Base-by-base conservation (phyloP, 345 rosid genomes). In the Eucalyptus polybractea region DNA sequence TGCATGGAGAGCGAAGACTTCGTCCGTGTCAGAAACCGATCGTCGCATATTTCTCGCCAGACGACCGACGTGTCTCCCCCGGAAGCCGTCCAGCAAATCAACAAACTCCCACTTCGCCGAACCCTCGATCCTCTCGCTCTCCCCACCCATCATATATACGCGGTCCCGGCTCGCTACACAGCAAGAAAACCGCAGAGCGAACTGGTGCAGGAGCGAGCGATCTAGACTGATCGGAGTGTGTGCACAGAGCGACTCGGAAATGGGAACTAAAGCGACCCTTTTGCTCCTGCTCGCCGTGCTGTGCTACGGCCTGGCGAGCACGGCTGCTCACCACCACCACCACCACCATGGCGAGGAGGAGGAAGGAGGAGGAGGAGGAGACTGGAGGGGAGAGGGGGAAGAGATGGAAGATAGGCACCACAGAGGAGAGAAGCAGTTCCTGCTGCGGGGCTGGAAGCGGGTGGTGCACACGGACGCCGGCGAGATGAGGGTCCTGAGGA, bases 391-490 rank as follows among this genome's bases (percentile, higher is more conserved):
- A 14, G 58, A 51, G 17, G 54, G 89, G 65, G n/a, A 86, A 42
- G 60, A 88, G 76, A 44, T 88, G 65, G 86, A 89, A 87, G 80
- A 53, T 83, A 10, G 62, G 86, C 15, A 50, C 51, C 51, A 13
- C 4, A 80, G 51, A 9, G 92, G 91, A 45, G 90, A n/a, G 54
- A 93, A 91, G 10, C 4, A 44, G 93, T 97, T 97, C 90, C 88
- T 97, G 92, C 89, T 96, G 95, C 95, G 88, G 86, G 90, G 95
- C 58, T 91, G 94, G 47, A 94, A 76, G 90, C 93, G 86, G 21
- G 96, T 98, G 90, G 89, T 97, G 86, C 93, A 90, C 90, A 97
- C 97, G 62, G 96, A 97, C 31, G 99, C 97, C 13, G 99, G 99
- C 53, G 95, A 94, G 51, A 92, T 98, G 97, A 93, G 93, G 90